Evolutionary conservation across 2,329 filamentous ascomycete species (phyloP), one percentile per base, ranked within the genome.

Genomic region (Ascochyta fabae): DNA sequence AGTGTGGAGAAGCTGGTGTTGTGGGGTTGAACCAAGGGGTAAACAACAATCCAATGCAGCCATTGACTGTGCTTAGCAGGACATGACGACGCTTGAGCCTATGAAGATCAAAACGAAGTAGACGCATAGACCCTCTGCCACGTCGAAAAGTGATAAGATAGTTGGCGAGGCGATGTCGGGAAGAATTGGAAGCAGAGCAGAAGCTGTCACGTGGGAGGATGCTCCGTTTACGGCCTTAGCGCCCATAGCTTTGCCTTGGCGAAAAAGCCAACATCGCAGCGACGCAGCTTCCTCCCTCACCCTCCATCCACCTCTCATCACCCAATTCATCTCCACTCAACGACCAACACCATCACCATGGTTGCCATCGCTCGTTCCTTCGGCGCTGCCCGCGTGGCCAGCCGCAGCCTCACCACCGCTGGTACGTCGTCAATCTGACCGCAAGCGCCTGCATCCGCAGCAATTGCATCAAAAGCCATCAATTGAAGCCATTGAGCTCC

Each of bases 311-410:
- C 47, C 48, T 56, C 53, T 51, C 53, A 56, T 56, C 67, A 57
- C 64, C 61, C 66, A 72, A 68, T 72, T 71, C 73, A 74, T 75
- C 67, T 67, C 70, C 74, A 75, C 72, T 75, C 71, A 71, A 69
- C 71, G 72, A 65, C 64, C 66, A 65, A 65, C 65, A 70, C 67
- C 67, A 59, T 67, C 71, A 75, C 66, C 64, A 75, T 75, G 72
- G 72, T 75, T 74, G 72, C 72, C 66, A 74, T 75, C 59, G 73
- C 73, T 59, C 69, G 72, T 59, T 74, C 72, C 59, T 72, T 73
- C 67, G 72, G 72, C 69, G 72, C 72, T 63, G 73, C 73, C 71
- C 72, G 73, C 61, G 68, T 75, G 70, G 73, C 71, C 70, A 69
- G 70, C 69, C 73, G 72, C 70, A 72, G 71, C 63, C 65, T 73